These are phyloP conservation scores for Trifolium repens DNA, from an alignment of 306 rosid species.

Conservation along the genomic window DNA sequence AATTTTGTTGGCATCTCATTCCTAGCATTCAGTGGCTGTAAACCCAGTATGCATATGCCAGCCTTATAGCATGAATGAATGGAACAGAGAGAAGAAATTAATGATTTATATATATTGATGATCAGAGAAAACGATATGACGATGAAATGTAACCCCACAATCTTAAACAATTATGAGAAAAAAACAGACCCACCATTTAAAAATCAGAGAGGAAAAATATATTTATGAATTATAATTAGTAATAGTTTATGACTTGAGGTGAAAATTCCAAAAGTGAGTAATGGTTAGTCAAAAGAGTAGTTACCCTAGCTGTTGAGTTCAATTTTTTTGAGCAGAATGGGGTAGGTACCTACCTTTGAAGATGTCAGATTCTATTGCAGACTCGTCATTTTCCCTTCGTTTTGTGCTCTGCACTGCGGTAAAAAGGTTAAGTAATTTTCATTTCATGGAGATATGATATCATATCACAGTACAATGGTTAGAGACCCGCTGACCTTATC, in stretches of 20 bases:
- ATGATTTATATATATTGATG: neutral
- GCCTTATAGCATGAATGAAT: neutral
- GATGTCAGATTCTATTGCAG: constrained; percentile 39
- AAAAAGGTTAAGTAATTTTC: constrained; percentile 24
- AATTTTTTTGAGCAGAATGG: no score
- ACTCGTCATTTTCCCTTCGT: constrained; percentile 47
- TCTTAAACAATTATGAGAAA: neutral
- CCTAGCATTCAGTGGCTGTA: constrained; percentile 33
- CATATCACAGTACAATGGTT: neutral
- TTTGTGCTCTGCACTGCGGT: neutral
- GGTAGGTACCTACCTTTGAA: constrained; percentile 49
- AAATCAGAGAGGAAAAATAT: neutral
- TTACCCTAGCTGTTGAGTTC: constrained; percentile 38
- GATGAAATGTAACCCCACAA: constrained; percentile 48
- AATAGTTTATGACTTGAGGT: neutral
- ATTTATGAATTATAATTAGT: neutral
- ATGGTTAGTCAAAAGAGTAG: constrained; percentile 47
- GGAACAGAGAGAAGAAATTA: constrained; percentile 4
- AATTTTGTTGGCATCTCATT: constrained; percentile 30
- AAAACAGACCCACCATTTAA: constrained; percentile 34
- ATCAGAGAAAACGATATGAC: constrained; percentile 33
- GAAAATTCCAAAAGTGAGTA: constrained; percentile 55
- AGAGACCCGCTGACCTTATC: neutral
- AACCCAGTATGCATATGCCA: neutral
- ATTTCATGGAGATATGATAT: neutral